Evolutionary conservation across 768 basidiomycete species (phyloP).

Genomic region (Leccinum fibrillosum): DNA sequence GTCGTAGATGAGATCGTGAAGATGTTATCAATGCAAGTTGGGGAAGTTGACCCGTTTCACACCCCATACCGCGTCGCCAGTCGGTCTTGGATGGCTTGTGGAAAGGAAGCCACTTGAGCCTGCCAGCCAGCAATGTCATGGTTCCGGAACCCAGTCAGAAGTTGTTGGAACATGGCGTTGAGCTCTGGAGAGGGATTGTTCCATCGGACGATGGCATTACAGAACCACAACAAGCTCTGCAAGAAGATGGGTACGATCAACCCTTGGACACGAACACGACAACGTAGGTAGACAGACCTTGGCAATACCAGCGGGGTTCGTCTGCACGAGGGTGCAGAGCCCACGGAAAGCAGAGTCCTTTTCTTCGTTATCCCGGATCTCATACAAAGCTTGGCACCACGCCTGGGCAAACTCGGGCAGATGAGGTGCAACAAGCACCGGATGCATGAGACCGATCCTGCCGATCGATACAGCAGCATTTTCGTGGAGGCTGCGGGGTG

Average conservation of each 20-base stretch:
- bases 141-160: slow-evolving; percentile 86
- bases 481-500: slow-evolving; percentile 91
- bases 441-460: slow-evolving; percentile 91
- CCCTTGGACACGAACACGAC: neutral
- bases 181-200: slow-evolving; percentile 87
- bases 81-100: slow-evolving; percentile 84
- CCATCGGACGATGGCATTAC: slow-evolving; percentile 97
- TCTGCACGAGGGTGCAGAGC: slow-evolving; percentile 92
- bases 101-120: slow-evolving; percentile 78
- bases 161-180: slow-evolving; percentile 89
- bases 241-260: slow-evolving; percentile 2
- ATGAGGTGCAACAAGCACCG: slow-evolving; percentile 82
- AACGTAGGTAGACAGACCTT: slow-evolving; percentile 56
- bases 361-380: slow-evolving; percentile 99
- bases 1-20: slow-evolving; percentile 17
- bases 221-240: slow-evolving; percentile 95
- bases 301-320: slow-evolving; percentile 89
- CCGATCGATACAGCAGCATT: slow-evolving; percentile 99
- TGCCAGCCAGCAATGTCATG: slow-evolving; percentile 86
- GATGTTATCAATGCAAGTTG: neutral
- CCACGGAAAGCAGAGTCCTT: slow-evolving; percentile 99
- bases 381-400: slow-evolving; percentile 96
- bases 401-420: slow-evolving; percentile 87
- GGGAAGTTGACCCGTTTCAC: slow-evolving; percentile 35
- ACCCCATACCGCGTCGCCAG: slow-evolving; percentile 86